phyloP scores from a whole-genome alignment of 2,329 filamentous ascomycete genomes.

The Chalaropsis ovoidea region DNA sequence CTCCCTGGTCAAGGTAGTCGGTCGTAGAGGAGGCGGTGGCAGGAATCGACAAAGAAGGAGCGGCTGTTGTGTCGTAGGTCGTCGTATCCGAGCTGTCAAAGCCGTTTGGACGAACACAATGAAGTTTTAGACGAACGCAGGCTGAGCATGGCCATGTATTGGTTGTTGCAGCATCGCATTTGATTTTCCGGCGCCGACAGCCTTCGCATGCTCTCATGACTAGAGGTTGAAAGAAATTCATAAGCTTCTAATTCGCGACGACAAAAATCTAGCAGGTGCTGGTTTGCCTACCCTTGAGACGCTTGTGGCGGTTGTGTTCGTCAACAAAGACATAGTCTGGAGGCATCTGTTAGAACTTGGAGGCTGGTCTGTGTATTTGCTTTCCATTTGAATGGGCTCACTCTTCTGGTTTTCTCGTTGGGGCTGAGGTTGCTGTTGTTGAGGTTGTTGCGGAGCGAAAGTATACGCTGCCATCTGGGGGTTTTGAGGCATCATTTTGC shows the following conservation, averaged over 20 bases:
- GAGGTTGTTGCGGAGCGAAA: constrained; percentile 54
- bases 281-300: constrained; percentile 65
- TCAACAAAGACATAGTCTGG: constrained; percentile 98
- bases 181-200: constrained; percentile 89
- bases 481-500: constrained; percentile 56
- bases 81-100: constrained; percentile 42
- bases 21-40: constrained; percentile 1
- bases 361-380: background rate
- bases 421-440: constrained; percentile 37
- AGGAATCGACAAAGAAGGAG: constrained; percentile 6
- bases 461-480: constrained; percentile 64
- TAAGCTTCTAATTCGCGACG: background rate
- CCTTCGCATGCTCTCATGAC: constrained; percentile 97
- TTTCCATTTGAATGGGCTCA: constrained; percentile 12
- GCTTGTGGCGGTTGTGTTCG: constrained; percentile 95
- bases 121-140: constrained; percentile 81
- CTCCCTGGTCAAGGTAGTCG: constrained; percentile 11
- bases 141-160: constrained; percentile 97
- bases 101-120: constrained; percentile 82
- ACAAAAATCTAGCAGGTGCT: background rate
- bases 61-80: constrained; percentile 23
- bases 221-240: constrained; percentile 32
- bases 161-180: constrained; percentile 92
- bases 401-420: constrained; percentile 25
- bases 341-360: constrained; percentile 30